Evolutionary conservation across 805 yeast species (phyloP).

Genomic region (Cyberlindnera mycetangii): DNA sequence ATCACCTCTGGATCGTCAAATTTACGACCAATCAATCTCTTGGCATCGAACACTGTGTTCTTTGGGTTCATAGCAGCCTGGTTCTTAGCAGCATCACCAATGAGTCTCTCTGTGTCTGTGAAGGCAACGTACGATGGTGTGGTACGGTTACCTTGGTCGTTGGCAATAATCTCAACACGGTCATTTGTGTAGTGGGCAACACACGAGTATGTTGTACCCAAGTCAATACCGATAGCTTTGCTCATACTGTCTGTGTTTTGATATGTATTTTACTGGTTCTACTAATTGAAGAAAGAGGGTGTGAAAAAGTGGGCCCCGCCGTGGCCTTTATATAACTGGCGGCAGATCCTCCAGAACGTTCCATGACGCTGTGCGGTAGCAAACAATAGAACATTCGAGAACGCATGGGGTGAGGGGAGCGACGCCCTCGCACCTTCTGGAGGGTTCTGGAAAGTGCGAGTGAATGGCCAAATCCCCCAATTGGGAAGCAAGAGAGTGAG

Average conservation of each 20-base stretch:
- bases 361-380: constrained; percentile 6
- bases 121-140: constrained; percentile 92
- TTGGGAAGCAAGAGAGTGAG: background rate
- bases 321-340: constrained; percentile 10
- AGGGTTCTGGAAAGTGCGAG: constrained; percentile 2
- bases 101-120: constrained; percentile 34
- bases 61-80: constrained; percentile 77
- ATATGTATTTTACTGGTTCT: constrained; percentile 1
- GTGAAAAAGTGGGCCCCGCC: background rate
- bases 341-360: constrained; percentile 11
- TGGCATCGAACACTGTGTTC: constrained; percentile 79
- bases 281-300: background rate
- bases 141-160: constrained; percentile 98
- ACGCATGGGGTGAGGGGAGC: background rate
- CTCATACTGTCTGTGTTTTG: constrained; percentile 36
- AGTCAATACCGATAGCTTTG: constrained; percentile 79
- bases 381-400: constrained; percentile 11
- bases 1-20: constrained; percentile 71
- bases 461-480: background rate
- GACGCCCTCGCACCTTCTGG: background rate
- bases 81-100: constrained; percentile 74
- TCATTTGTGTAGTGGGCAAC: constrained; percentile 86
- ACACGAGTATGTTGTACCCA: constrained; percentile 97
- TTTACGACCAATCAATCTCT: constrained; percentile 76
- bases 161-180: constrained; percentile 92